A percentile compares a stretch with the other conserved stretches of the same genome.
Conservation (phyloP, 306 rosid species). For the Citrullus mucosospermus region DNA sequence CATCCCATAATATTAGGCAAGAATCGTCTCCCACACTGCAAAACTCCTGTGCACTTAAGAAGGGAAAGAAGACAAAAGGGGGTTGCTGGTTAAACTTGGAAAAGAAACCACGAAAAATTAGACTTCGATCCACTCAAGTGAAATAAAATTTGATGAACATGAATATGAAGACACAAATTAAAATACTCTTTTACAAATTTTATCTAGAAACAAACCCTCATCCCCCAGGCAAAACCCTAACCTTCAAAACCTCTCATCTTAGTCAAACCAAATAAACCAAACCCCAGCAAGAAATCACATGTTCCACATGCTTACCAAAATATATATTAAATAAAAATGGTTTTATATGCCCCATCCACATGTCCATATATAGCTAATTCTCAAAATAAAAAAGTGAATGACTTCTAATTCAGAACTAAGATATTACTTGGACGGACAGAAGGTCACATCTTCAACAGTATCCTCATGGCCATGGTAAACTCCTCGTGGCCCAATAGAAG, state of each 20-base stretch:
- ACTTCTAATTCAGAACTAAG: background rate
- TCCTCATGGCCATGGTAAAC: conserved; percentile 83
- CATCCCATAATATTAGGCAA: conserved; percentile 97
- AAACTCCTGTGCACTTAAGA: conserved; percentile 68
- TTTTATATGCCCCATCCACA: background rate
- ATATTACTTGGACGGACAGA: conserved; percentile 86
- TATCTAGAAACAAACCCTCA: background rate
- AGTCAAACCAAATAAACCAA: background rate
- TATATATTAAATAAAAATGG: background rate
- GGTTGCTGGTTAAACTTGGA: background rate
- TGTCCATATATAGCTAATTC: background rate
- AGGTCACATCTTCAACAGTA: conserved; percentile 96
- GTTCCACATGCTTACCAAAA: background rate
- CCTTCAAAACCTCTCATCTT: background rate
- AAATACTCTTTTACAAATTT: background rate
- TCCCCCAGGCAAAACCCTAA: background rate
- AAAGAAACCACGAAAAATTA: background rate
- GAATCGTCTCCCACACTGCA: conserved; percentile 99
- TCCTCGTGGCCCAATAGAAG: conserved; percentile 91
- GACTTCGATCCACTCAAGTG: background rate
- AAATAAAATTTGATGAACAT: background rate
- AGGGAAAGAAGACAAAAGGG: background rate
- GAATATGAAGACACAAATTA: background rate
- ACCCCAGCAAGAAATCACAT: background rate
- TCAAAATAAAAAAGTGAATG: background rate